These are phyloP conservation scores for Penicillium riverlandense DNA, from an alignment of 495 filamentous ascomycete genomes.

Conservation along the genomic window DNA sequence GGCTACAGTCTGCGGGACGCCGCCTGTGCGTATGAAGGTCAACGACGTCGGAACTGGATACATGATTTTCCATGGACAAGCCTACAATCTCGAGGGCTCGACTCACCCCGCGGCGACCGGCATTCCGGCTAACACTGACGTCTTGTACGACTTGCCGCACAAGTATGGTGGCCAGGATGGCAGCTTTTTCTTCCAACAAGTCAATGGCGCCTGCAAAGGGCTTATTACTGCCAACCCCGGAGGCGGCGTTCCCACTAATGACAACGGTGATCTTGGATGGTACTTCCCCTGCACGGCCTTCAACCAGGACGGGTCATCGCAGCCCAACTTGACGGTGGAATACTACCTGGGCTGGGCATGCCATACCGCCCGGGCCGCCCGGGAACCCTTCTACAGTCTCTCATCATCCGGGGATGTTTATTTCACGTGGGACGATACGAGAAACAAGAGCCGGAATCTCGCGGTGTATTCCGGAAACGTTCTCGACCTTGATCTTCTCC, in stretches of 20 bases:
- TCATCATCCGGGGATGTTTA: constrained; percentile 66
- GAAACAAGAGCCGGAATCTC: constrained; percentile 80
- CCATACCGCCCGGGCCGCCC: constrained; percentile 63
- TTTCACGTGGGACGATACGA: constrained; percentile 93
- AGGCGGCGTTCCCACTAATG: constrained; percentile 75
- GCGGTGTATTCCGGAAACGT: constrained; percentile 92
- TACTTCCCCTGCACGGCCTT: constrained; percentile 92
- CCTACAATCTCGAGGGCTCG: constrained; percentile 72
- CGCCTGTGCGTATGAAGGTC: constrained; percentile 61
- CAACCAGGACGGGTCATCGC: constrained; percentile 85
- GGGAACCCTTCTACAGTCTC: constrained; percentile 68
- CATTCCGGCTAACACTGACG: constrained; percentile 62
- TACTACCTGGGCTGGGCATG: constrained; percentile 85
- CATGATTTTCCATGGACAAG: constrained; percentile 93
- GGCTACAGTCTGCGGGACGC: constrained; percentile 69
- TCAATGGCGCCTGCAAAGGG: constrained; percentile 95
- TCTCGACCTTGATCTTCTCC: constrained; percentile 81
- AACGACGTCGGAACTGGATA: constrained; percentile 75
- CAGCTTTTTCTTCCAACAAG: constrained; percentile 97
- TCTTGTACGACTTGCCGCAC: constrained; percentile 75
- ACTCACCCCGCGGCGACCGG: constrained; percentile 70
- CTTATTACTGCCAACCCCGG: constrained; percentile 64
- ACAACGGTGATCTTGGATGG: constrained; percentile 74
- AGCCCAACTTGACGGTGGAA: constrained; percentile 63
- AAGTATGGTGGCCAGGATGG: constrained; percentile 83